Evolutionary conservation across 2,329 filamentous ascomycete genomes (phyloP), one percentile per base, ranked within the genome.

Genomic region (Aspergillus persii): DNA sequence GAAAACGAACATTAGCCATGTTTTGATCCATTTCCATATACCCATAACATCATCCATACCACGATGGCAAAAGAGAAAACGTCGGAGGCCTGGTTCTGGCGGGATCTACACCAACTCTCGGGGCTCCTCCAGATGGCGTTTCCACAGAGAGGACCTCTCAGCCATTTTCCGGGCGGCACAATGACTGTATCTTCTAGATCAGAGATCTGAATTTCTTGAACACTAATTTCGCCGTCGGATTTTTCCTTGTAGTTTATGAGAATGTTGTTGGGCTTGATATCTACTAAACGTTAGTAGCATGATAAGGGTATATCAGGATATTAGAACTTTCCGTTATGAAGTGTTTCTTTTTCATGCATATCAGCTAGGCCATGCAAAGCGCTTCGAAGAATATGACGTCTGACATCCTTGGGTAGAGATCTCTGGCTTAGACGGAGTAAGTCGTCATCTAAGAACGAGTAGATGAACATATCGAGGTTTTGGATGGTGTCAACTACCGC

Each of bases 81-180:
- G 57, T 76, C 74, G 1, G 71, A 75, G 3, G 70, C 41, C n/a
- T 64, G 63, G 44, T 74, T 71, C 55, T 72, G 68, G 6, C 50
- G 53, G 23, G 70, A 63, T 8, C 68, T 66, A 7, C 69, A 69
- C 71, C 70, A 72, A 18, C 72, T 69, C 62, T 76, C 74, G 27
- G 72, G 68, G 61, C 72, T 76, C 41, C 71, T 65, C 73, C 71
- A 76, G 2, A 75, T 57, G 6, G 69, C 60, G 64, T 76, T 76
- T 6, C 70, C 72, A 54, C 68, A 72, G 27, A 65, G 64, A 30
- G 64, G 60, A 26, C 63, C 67, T 44, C 41, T 52, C 5, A 75
- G 46, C 61, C 65, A 66, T 50, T 63, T 68, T 2, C 65, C 69
- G 1, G 66, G 63, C 30, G 61, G 62, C 0, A 74, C 41, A 29